Evolutionary conservation across 2,329 filamentous ascomycete species (phyloP).

Genomic region (Didymella pinodella): DNA sequence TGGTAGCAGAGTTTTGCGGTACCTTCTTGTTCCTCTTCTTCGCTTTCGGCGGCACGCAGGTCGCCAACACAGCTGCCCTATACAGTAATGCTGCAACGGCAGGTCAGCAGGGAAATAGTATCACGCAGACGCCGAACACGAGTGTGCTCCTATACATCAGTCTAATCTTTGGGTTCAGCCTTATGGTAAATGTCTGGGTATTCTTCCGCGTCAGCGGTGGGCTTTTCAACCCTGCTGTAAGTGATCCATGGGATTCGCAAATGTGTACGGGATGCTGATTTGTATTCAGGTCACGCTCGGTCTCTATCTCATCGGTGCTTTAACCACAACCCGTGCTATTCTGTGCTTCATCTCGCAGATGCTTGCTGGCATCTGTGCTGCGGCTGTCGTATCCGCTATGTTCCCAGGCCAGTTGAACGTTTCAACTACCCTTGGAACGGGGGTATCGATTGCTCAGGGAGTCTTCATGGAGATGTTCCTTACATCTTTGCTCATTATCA

Average conservation of each 20-base stretch:
- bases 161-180: conserved; percentile 48
- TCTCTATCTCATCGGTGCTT: conserved; percentile 46
- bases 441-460: conserved; percentile 42
- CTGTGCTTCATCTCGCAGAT: conserved; percentile 49
- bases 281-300: conserved; percentile 46
- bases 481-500: conserved; percentile 52
- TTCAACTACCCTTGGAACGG: conserved; percentile 45
- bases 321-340: conserved; percentile 35
- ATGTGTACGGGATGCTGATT: neutral
- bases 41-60: conserved; percentile 50
- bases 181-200: conserved; percentile 53
- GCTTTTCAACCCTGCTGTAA: conserved; percentile 53
- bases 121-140: conserved; percentile 45
- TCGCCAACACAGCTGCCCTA: conserved; percentile 46
- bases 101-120: conserved; percentile 33
- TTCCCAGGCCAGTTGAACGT: conserved; percentile 48
- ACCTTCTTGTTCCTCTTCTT: conserved; percentile 55
- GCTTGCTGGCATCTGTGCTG: conserved; percentile 48
- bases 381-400: conserved; percentile 47
- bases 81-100: conserved; percentile 31
- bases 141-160: conserved; percentile 49
- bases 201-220: conserved; percentile 52
- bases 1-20: conserved; percentile 49
- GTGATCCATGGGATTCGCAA: neutral
- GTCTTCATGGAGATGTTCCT: conserved; percentile 54